Evolutionary conservation across 163 green algal species (phyloP).

Genomic region (Dunaliella salina): DNA sequence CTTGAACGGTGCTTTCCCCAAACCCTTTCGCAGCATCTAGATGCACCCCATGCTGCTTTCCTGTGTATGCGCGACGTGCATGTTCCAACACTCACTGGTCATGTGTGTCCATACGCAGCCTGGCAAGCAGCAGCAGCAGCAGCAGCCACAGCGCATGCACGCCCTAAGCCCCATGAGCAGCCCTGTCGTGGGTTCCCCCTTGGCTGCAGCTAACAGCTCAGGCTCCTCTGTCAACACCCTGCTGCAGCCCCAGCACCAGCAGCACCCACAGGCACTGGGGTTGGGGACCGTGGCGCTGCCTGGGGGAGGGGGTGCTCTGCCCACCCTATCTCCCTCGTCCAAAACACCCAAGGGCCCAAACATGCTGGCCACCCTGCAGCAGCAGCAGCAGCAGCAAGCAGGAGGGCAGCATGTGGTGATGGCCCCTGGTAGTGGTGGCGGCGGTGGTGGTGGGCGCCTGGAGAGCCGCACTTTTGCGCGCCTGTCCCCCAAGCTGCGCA

Average conservation of each 20-base stretch:
- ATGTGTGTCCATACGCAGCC: background rate
- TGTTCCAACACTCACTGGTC: no score
- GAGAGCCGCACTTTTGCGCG: slow-evolving; percentile 6
- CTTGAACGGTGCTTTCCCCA: no score
- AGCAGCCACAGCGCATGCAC: background rate
- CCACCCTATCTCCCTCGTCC: background rate
- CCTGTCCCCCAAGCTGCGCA: slow-evolving; percentile 21
- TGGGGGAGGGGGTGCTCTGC: background rate
- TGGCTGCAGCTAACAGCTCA: background rate
- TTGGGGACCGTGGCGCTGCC: background rate
- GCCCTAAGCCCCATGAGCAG: background rate
- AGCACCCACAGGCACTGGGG: background rate
- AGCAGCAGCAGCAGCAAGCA: background rate
- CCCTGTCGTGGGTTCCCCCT: background rate
- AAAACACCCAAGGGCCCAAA: background rate
- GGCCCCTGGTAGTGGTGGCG: no score
- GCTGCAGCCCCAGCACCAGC: background rate
- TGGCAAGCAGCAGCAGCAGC: background rate
- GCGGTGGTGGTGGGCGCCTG: background rate
- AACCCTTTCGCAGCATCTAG: no score
- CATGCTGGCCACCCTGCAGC: background rate
- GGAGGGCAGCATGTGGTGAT: no score
- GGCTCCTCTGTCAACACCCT: background rate
- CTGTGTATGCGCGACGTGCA: no score
- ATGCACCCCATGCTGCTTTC: no score